Percentiles rank a stretch among this genome's conserved stretches.
phyloP scores from a whole-genome alignment of 2,329 filamentous ascomycete genomes.

The Fusarium avenaceum region DNA sequence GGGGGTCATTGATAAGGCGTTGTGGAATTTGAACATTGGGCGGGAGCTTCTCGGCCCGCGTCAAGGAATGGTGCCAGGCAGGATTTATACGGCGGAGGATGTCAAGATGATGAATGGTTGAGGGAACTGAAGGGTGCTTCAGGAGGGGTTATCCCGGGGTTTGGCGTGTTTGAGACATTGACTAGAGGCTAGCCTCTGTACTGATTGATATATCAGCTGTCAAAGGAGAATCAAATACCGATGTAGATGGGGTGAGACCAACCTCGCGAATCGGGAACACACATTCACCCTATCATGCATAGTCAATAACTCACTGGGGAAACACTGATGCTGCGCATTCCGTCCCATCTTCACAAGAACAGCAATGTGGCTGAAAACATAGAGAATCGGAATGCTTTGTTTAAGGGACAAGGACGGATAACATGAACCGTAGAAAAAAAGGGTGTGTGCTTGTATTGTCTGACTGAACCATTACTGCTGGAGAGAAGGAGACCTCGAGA shows the following conservation, averaged over 20 bases:
- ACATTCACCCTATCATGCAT: slow-evolving; percentile 7
- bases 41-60: slow-evolving; percentile 14
- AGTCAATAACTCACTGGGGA: slow-evolving; percentile 2
- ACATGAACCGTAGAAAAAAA: slow-evolving; percentile 37
- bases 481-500: slow-evolving; percentile 48
- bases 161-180: slow-evolving; percentile 28
- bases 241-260: slow-evolving; percentile 10
- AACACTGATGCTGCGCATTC: slow-evolving; percentile 27
- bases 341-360: slow-evolving; percentile 16
- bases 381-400: slow-evolving; percentile 29
- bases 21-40: slow-evolving; percentile 30
- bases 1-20: slow-evolving; percentile 35
- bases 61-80: slow-evolving; percentile 4
- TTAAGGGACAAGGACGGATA: slow-evolving; percentile 17
- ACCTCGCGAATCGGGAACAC: slow-evolving; percentile 11
- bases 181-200: background rate
- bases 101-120: slow-evolving; percentile 3
- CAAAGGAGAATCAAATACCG: slow-evolving; percentile 2
- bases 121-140: background rate
- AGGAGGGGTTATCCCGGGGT: slow-evolving; percentile 20
- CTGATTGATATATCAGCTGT: slow-evolving; percentile 23
- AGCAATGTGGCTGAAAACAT: slow-evolving; percentile 24
- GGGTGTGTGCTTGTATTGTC: slow-evolving; percentile 46
- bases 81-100: slow-evolving; percentile 14
- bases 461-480: slow-evolving; percentile 49